Evolutionary conservation across 1,139 yeast species (phyloP).

Genomic region (Candida glucosophila): DNA sequence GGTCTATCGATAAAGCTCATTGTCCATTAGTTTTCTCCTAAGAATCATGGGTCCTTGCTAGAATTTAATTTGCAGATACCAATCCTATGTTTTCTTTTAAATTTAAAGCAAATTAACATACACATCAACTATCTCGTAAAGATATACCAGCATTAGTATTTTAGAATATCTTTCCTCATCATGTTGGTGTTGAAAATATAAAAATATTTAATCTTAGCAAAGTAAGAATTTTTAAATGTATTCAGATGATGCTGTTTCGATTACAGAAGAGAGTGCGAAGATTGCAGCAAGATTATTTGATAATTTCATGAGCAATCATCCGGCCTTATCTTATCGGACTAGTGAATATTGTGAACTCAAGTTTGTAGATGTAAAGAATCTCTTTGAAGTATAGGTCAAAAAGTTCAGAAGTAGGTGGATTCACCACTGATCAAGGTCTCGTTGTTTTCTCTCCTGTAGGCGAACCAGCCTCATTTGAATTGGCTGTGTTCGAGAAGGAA

Average conservation of each 20-base stretch:
- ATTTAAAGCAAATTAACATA: conserved; percentile 59
- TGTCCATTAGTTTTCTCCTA: conserved; percentile 1
- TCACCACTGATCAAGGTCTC: conserved; percentile 39
- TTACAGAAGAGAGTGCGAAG: conserved; percentile 21
- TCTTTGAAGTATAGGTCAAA: too few species aligned
- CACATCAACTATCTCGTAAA: conserved; percentile 86
- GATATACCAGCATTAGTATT: conserved; percentile 65
- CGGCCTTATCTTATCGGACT: too few species aligned
- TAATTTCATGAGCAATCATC: conserved; percentile 18
- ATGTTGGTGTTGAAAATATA: conserved; percentile 70
- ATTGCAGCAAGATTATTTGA: conserved; percentile 24
- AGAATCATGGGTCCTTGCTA: conserved; percentile 21
- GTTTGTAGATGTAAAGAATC: conserved; percentile 6
- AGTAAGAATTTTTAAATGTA: conserved; percentile 39
- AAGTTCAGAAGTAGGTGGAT: too few species aligned
- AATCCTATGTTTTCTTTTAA: conserved; percentile 53
- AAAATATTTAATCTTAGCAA: conserved; percentile 56
- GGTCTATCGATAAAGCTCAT: too few species aligned
- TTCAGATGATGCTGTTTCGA: conserved; percentile 12
- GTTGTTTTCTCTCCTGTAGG: conserved; percentile 2
- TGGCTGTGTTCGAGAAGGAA: too few species aligned
- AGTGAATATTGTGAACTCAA: too few species aligned
- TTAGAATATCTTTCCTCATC: conserved; percentile 73
- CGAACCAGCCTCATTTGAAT: conserved; percentile 5
- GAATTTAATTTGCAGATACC: conserved; percentile 72